These are phyloP conservation scores for Dothideomycetes sp. DNA, from an alignment of 2,329 filamentous ascomycete genomes.

Conservation along the genomic window DNA sequence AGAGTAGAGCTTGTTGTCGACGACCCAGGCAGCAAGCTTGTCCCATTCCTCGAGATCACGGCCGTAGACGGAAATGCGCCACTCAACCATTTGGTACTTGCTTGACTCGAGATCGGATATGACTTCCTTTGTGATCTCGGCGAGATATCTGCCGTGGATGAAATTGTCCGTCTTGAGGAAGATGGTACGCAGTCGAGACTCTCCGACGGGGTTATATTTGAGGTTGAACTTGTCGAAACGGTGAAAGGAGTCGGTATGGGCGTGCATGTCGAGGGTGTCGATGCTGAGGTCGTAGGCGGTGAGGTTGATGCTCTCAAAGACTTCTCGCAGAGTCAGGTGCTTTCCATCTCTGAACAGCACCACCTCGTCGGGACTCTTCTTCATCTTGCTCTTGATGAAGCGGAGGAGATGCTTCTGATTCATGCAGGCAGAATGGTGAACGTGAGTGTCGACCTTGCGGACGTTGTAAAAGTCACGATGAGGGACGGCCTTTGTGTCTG, in stretches of 20 bases:
- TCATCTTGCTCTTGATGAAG: conserved; percentile 99
- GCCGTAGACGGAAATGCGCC: conserved; percentile 96
- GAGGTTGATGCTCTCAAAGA: conserved; percentile 94
- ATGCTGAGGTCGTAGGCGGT: conserved; percentile 97
- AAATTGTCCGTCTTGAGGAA: conserved; percentile 98
- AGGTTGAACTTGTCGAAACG: conserved; percentile 99
- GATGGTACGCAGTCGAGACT: conserved; percentile 91
- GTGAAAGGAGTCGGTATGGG: conserved; percentile 95
- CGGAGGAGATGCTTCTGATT: conserved; percentile 97
- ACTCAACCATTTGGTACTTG: conserved; percentile 99
- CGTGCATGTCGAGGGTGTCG: conserved; percentile 98
- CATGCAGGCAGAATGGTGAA: conserved; percentile 98
- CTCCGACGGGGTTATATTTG: conserved; percentile 95
- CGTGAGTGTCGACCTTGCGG: conserved; percentile 95
- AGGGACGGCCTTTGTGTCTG: conserved; percentile 93
- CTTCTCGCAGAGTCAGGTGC: conserved; percentile 79
- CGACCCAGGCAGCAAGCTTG: conserved; percentile 91
- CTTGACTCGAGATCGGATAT: conserved; percentile 94
- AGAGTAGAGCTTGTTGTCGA: conserved; percentile 96
- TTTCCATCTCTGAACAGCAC: conserved; percentile 89
- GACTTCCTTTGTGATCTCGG: conserved; percentile 96
- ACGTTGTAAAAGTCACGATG: conserved; percentile 99
- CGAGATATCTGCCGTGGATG: conserved; percentile 88
- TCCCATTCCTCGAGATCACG: conserved; percentile 92
- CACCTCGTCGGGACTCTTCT: conserved; percentile 89